Evolutionary conservation across 805 yeast species (phyloP).

Genomic region (Candida pseudoglaebosa): DNA sequence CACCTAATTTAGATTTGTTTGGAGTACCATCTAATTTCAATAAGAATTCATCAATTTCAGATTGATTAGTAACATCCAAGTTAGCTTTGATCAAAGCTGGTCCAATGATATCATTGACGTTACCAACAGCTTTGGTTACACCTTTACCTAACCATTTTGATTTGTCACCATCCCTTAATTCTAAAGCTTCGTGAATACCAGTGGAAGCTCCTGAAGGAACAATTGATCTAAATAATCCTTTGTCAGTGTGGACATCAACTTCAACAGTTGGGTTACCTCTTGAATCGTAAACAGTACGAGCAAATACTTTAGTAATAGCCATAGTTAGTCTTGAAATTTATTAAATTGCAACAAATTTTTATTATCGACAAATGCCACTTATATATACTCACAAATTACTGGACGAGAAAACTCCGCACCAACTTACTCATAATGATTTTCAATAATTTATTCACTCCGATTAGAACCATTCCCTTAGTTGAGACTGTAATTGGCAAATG

Average conservation of each 20-base stretch:
- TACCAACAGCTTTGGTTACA: constrained; percentile 93
- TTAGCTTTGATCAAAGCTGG: constrained; percentile 84
- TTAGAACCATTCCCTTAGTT: no score
- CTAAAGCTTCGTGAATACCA: constrained; percentile 97
- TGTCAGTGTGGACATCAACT: constrained; percentile 90
- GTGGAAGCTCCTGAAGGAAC: constrained; percentile 99
- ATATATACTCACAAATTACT: neutral
- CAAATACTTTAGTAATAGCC: constrained; percentile 84
- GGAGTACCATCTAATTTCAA: constrained; percentile 90
- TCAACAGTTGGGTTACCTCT: constrained; percentile 99
- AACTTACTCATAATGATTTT: no score
- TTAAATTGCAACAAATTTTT: no score
- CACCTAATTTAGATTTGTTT: constrained; percentile 97
- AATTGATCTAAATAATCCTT: constrained; percentile 93
- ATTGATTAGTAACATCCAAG: constrained; percentile 84
- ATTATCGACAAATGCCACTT: no score
- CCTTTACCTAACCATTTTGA: constrained; percentile 99
- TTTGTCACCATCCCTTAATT: constrained; percentile 97
- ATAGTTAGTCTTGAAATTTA: constrained; percentile 44
- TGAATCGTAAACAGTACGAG: constrained; percentile 98
- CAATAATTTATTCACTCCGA: no score
- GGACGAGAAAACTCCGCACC: constrained; percentile 1
- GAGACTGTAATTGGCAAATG: no score
- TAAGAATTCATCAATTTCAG: constrained; percentile 81
- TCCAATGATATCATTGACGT: constrained; percentile 91